Percentiles rank a stretch among this genome's conserved stretches.
phyloP scores from a whole-genome alignment of 2,329 filamentous ascomycete species.

The Cercospora sp. region DNA sequence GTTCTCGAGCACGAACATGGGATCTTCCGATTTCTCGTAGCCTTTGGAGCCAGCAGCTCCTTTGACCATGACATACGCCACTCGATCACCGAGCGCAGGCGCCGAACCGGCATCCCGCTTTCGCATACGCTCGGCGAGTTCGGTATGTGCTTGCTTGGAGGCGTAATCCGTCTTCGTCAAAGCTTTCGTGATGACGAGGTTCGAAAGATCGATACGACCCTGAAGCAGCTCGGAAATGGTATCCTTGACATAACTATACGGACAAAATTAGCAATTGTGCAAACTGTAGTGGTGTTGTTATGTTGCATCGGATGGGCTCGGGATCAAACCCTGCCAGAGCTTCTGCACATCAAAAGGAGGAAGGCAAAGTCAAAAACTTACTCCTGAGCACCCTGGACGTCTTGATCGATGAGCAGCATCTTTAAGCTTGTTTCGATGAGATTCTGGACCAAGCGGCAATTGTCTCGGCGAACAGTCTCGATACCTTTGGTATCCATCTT shows the following conservation, averaged over 20 bases:
- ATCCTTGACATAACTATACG: constrained; percentile 82
- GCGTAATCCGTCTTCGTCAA: constrained; percentile 87
- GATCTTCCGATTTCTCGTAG: constrained; percentile 96
- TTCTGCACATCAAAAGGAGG: background rate
- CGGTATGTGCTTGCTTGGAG: constrained; percentile 92
- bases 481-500: constrained; percentile 99
- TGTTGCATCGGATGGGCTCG: constrained; percentile 15
- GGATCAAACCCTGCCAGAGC: constrained; percentile 5
- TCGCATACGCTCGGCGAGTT: constrained; percentile 93
- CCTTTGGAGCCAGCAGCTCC: constrained; percentile 87
- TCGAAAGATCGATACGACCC: constrained; percentile 98
- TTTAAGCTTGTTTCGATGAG: constrained; percentile 95
- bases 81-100: constrained; percentile 87
- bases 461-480: constrained; percentile 94
- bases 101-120: constrained; percentile 95
- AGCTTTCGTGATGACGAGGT: constrained; percentile 97
- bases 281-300: background rate
- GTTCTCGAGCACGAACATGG: constrained; percentile 94
- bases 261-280: constrained; percentile 42
- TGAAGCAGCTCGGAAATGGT: constrained; percentile 93
- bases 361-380: constrained; percentile 53
- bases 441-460: constrained; percentile 91
- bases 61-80: constrained; percentile 97
- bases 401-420: constrained; percentile 92
- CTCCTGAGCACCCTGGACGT: constrained; percentile 89